Evolutionary conservation across 768 basidiomycete species (phyloP), one percentile per base, ranked within the genome.

Genomic region (Cystofilobasidium capitatum): DNA sequence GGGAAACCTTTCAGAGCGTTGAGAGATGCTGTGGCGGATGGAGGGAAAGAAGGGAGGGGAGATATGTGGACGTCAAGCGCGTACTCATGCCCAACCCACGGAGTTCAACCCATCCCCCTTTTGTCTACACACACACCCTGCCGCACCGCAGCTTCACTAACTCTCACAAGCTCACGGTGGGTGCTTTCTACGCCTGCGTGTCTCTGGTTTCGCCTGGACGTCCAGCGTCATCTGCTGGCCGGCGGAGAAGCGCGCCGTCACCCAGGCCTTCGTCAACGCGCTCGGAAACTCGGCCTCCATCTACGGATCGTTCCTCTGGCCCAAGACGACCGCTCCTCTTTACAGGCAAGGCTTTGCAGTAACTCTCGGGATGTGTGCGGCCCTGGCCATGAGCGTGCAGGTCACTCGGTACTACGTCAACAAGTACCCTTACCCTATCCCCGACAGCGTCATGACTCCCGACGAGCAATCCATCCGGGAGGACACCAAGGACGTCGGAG

Each of bases 261-360:
- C 73, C 8, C 75, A 76, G 60, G 76, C 75, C 10, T 64, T 76
- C 29, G 75, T 76, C 72, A 77, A 77, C 68, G 73, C 74, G 16
- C 66, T 75, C 45, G 63, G 63, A 20, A 65, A 65, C 54, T 40
- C 55, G 33, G 64, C 67, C 16, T 45, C 72, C 17, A 77, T 77
- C 71, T 76, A 76, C 70, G 75, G 76, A 62, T 72, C 73, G 44
- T 77, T 76, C 73, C 73, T 76, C 24, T 77, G 76, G 75, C 75
- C 75, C 3, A 35, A 71, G 7, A 75, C 62, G 2, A 74, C 75
- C 47, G 72, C 73, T 3, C 75, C 75, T 9, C 62, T 73, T 29
- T 76, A 76, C 61, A 72, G 74, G 42, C 74, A 73, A 39, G 76
- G 76, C 0, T 77, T 77, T 70, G 68, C 73, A 6, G 74, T 74